Conservation (phyloP, 1,139 yeast genomes). For the Kurtzmaniella quercitrusa region DNA sequence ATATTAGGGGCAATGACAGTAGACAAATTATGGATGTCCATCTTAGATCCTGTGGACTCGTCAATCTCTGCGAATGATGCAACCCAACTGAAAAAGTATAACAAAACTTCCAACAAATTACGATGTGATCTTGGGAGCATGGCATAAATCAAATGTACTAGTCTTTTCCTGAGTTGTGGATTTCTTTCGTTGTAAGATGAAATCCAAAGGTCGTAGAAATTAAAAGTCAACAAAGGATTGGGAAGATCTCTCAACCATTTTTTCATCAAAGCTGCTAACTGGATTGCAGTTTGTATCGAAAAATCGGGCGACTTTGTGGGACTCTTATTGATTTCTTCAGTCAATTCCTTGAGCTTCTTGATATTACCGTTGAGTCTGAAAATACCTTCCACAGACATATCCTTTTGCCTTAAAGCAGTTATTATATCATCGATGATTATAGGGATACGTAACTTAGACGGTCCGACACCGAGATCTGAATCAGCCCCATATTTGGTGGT, state of each 20-base stretch:
- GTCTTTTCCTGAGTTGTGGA: slow-evolving; percentile 44
- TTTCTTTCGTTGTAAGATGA: slow-evolving; percentile 61
- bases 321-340: slow-evolving; percentile 68
- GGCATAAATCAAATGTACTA: slow-evolving; percentile 70
- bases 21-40: slow-evolving; percentile 94
- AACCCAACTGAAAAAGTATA: slow-evolving; percentile 90
- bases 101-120: slow-evolving; percentile 80
- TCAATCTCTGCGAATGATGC: slow-evolving; percentile 91
- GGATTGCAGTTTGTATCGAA: slow-evolving; percentile 79
- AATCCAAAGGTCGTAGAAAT: slow-evolving; percentile 78
- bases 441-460: slow-evolving; percentile 76
- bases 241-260: slow-evolving; percentile 92
- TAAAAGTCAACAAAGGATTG: slow-evolving; percentile 78
- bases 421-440: slow-evolving; percentile 83
- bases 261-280: slow-evolving; percentile 88
- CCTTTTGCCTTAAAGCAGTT: slow-evolving; percentile 81
- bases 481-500: slow-evolving; percentile 80
- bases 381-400: slow-evolving; percentile 95
- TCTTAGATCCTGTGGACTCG: slow-evolving; percentile 86
- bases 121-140: slow-evolving; percentile 80
- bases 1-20: slow-evolving; percentile 95
- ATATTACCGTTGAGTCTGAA: slow-evolving; percentile 96
- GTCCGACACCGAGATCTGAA: slow-evolving; percentile 84
- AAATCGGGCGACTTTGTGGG: slow-evolving; percentile 76
- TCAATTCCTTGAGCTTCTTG: slow-evolving; percentile 69